phyloP scores from a whole-genome alignment of 1,284 basidiomycete species.

The Puccinia polysora region DNA sequence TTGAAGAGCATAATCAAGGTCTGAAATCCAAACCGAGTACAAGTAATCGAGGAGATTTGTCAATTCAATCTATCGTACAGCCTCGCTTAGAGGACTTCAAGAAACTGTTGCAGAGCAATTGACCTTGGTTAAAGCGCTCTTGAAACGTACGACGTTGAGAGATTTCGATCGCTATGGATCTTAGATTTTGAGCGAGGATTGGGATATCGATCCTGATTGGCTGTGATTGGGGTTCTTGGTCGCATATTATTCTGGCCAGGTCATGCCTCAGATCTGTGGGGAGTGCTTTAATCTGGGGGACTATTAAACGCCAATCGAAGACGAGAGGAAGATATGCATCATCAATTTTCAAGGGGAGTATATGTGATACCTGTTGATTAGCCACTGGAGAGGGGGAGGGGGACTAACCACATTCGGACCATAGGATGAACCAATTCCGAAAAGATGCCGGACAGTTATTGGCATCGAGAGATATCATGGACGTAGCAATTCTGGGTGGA shows the following conservation, averaged over 20 bases:
- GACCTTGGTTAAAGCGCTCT: constrained; percentile 34
- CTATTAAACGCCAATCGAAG: neutral
- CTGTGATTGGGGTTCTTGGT: constrained; percentile 30
- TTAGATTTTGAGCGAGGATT: constrained; percentile 32
- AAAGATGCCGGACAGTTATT: constrained; percentile 36
- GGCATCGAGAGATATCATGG: constrained; percentile 12
- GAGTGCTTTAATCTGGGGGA: constrained; percentile 26
- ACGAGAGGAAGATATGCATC: neutral
- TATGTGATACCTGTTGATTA: neutral
- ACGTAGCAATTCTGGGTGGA: constrained; percentile 26
- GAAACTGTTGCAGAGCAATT: neutral
- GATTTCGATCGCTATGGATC: constrained; percentile 33
- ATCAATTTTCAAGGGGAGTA: neutral
- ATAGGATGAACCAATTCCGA: constrained; percentile 36
- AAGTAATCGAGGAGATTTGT: neutral
- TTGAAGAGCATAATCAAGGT: constrained; percentile 37
- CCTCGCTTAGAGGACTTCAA: neutral
- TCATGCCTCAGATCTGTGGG: constrained; percentile 22
- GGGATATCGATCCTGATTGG: constrained; percentile 31
- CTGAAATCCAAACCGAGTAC: neutral
- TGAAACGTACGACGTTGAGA: constrained; percentile 42
- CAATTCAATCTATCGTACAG: neutral
- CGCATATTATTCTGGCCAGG: constrained; percentile 39
- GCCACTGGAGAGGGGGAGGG: neutral
- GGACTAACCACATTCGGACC: constrained; percentile 30